Evolutionary conservation across 2,329 filamentous ascomycete genomes (phyloP).

Genomic region (Pyrenophora teres): DNA sequence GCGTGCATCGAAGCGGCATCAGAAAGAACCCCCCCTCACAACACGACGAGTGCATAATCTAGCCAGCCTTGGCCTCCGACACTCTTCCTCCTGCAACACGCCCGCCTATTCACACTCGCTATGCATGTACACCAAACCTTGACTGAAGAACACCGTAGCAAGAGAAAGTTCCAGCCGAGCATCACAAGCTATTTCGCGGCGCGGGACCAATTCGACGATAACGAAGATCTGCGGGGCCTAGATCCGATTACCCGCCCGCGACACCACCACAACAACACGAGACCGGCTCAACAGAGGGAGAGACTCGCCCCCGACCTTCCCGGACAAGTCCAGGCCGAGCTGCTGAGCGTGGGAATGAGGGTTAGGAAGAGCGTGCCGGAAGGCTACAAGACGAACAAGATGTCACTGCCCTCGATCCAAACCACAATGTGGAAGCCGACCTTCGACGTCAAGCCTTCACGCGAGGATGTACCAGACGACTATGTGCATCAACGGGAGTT

Average conservation of each 20-base stretch:
- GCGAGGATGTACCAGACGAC: constrained; percentile 27
- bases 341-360: constrained; percentile 93
- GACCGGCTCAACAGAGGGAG: constrained; percentile 12
- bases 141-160: constrained; percentile 43
- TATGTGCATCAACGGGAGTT: constrained; percentile 62
- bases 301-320: constrained; percentile 60
- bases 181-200: constrained; percentile 52
- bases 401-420: constrained; percentile 31
- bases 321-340: constrained; percentile 72
- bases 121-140: constrained; percentile 15
- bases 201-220: constrained; percentile 26
- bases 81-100: not conserved
- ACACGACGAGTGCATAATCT: constrained; percentile 7
- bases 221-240: constrained; percentile 32
- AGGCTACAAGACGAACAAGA: constrained; percentile 81
- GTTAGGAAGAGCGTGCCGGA: constrained; percentile 91
- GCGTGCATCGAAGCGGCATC: constrained; percentile 28
- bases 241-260: constrained; percentile 32
- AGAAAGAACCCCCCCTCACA: constrained; percentile 21
- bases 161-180: constrained; percentile 52
- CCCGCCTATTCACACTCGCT: constrained; percentile 9
- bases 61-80: not conserved
- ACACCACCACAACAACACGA: constrained; percentile 21
- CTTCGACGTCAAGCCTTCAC: constrained; percentile 31
- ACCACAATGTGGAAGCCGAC: constrained; percentile 29